Evolutionary conservation across 163 green algal species (phyloP).

Genomic region (Prototheca wickerhamii): DNA sequence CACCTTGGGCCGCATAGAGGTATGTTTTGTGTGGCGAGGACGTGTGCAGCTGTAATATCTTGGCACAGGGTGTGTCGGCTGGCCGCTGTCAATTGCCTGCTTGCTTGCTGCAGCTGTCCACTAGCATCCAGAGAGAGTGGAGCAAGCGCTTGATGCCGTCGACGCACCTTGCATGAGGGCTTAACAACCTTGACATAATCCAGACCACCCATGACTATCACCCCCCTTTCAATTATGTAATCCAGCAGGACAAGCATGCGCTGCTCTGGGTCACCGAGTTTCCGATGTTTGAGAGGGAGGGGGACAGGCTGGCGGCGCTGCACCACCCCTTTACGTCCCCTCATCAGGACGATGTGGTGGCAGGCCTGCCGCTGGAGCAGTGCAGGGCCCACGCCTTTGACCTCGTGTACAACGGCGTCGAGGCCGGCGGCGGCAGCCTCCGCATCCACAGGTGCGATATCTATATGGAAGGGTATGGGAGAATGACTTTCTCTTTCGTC

Average conservation of each 20-base stretch:
- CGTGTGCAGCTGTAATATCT: too few relatives aligned
- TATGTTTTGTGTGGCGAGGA: neutral
- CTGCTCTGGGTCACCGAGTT: conserved; percentile 96
- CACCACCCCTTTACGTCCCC: conserved; percentile 98
- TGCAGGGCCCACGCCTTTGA: conserved; percentile 84
- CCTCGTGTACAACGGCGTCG: conserved; percentile 96
- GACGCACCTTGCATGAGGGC: too few relatives aligned
- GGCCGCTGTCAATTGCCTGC: too few relatives aligned
- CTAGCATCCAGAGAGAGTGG: too few relatives aligned
- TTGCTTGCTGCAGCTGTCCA: too few relatives aligned
- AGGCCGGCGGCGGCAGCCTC: conserved; percentile 90
- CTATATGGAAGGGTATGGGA: neutral
- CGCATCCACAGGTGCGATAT: conserved; percentile 75
- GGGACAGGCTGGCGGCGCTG: conserved; percentile 70
- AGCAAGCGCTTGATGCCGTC: too few relatives aligned
- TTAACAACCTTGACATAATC: too few relatives aligned
- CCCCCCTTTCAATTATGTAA: too few relatives aligned
- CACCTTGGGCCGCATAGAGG: conserved; percentile 44
- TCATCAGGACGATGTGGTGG: conserved; percentile 47
- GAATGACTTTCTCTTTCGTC: neutral
- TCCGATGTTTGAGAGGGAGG: conserved; percentile 94
- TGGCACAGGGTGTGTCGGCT: too few relatives aligned
- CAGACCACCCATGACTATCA: too few relatives aligned
- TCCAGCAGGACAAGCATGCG: conserved; percentile 38
- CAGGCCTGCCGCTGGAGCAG: neutral